These are phyloP conservation scores for Durio zibethinus DNA, from an alignment of 345 rosid genomes.

Conservation along the genomic window DNA sequence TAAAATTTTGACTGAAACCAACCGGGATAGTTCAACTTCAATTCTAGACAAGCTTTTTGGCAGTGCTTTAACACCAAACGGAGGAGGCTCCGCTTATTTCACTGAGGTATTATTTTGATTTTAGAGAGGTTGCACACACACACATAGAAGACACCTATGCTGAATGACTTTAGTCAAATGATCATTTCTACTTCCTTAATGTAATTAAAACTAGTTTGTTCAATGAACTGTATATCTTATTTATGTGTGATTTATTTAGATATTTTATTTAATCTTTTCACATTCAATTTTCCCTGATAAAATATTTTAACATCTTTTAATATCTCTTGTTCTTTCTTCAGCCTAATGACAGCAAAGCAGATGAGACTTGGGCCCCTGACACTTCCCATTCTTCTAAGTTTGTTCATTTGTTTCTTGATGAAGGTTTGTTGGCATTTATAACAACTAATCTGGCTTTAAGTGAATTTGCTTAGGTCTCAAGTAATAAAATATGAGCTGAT, in stretches of 20 bases:
- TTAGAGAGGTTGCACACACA: neutral
- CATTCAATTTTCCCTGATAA: neutral
- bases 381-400: slow-evolving; percentile 72
- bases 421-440: slow-evolving; percentile 46
- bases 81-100: slow-evolving; percentile 38
- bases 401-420: slow-evolving; percentile 82
- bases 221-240: neutral
- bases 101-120: slow-evolving; percentile 43
- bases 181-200: neutral
- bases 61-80: slow-evolving; percentile 48
- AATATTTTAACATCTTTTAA: slow-evolving; percentile 17
- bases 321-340: slow-evolving; percentile 27
- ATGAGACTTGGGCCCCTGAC: slow-evolving; percentile 41
- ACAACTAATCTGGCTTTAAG: neutral
- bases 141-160: neutral
- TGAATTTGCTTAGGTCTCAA: neutral
- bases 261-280: neutral
- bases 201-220: neutral
- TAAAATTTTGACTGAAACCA: slow-evolving; percentile 38
- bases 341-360: slow-evolving; percentile 49
- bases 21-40: slow-evolving; percentile 43
- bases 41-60: slow-evolving; percentile 78
- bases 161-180: neutral
- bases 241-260: neutral
- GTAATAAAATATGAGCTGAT: neutral